These are phyloP conservation scores for Calonectria fujianensis DNA, from an alignment of 2,329 filamentous ascomycete genomes.

Conservation along the genomic window DNA sequence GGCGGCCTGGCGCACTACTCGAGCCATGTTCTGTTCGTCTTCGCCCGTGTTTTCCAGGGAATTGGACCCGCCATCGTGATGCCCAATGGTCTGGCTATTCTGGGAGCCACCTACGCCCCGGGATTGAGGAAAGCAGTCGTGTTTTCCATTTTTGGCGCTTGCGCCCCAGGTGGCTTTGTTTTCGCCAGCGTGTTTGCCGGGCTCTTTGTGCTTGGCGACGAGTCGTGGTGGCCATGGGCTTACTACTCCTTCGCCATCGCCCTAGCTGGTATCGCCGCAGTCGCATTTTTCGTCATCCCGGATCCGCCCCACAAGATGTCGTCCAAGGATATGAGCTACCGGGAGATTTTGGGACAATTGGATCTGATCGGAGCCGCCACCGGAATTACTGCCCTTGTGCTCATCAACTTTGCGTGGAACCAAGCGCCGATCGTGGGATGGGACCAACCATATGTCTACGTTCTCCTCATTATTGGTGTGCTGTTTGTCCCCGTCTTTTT, in stretches of 20 bases:
- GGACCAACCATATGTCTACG: conserved; percentile 73
- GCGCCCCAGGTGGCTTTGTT: conserved; percentile 68
- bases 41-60: conserved; percentile 74
- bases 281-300: conserved; percentile 61
- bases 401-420: conserved; percentile 82
- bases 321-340: conserved; percentile 29
- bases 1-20: conserved; percentile 65
- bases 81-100: conserved; percentile 78
- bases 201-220: conserved; percentile 60
- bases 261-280: conserved; percentile 57
- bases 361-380: conserved; percentile 63
- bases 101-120: conserved; percentile 74
- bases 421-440: conserved; percentile 77
- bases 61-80: conserved; percentile 78
- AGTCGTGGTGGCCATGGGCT: conserved; percentile 69
- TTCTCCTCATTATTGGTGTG: conserved; percentile 74
- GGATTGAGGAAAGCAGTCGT: conserved; percentile 76
- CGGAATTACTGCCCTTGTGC: conserved; percentile 73
- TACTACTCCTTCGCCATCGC: conserved; percentile 65
- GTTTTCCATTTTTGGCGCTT: conserved; percentile 71
- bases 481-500: conserved; percentile 74
- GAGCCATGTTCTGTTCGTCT: conserved; percentile 67
- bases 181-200: conserved; percentile 64
- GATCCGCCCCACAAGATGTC: conserved; percentile 49
- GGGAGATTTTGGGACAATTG: conserved; percentile 56